Base-by-base conservation (phyloP, 768 basidiomycete genomes). In the Chalciporus pseudorubinellus region DNA sequence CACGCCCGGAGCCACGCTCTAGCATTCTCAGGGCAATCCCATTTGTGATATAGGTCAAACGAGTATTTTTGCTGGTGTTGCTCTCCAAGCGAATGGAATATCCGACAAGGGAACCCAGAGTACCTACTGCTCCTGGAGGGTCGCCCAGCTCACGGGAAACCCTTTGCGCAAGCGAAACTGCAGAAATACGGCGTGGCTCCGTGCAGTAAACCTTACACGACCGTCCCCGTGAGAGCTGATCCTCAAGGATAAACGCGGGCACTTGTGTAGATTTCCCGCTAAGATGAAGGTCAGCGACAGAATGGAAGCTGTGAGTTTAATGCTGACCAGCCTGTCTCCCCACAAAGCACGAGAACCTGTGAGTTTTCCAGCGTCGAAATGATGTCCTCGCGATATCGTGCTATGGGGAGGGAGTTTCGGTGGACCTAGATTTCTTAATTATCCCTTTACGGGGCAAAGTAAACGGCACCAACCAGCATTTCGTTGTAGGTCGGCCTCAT, bases 231-330 rank as follows among this genome's bases (percentile, higher is more conserved):
- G 85, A 80, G 19, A 98, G 79, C 47, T 88, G 83, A 62, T 95
- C 85, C 67, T 99, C 95, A 10, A 99, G 79, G 57, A 98, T 87
- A 71, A 94, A 98, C 1, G 87, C 79, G 4, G 95, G 95, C 4
- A 98, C 82, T 72, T 98, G 95, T 0, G 95, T 98, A 2, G 94
- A 97, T 73, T 99, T 99, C 9, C 95, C 95, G 62, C 93, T 94
- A 57, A 26, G 44, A 34, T 47, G 21, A 46, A 46, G 13, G 19
- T 55, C 34, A 60, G 51, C 45, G 46, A 49, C 20, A 18, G 39
- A 16, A 14, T 28, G 1, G 6, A 42, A 45, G 61, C 72, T 75
- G 62, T 70, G 68, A 22, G 72, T 77, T 74, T 31, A 73, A 55
- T 74, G 22, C 74, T 53, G 48, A 82, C 83, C 86, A 89, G 54